These are phyloP conservation scores for Hygrophila difformis DNA, from an alignment of 257 asterid species.

Conservation along the genomic window DNA sequence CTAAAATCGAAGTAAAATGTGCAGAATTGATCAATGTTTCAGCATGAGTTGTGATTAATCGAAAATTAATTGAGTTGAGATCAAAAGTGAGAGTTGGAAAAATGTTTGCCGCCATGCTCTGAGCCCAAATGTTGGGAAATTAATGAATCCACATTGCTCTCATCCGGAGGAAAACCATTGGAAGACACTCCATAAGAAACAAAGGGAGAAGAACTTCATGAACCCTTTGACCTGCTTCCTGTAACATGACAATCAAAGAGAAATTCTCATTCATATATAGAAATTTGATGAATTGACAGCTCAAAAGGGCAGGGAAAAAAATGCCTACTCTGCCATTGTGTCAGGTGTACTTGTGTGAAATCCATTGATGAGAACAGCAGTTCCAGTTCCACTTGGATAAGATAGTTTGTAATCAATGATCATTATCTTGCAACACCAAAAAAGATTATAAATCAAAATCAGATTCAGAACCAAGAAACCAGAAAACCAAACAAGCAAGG, in stretches of 20 bases:
- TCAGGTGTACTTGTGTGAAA: slow-evolving; percentile 42
- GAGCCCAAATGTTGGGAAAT: too few relatives aligned
- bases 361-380: slow-evolving; percentile 49
- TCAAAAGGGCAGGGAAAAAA: neutral
- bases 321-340: slow-evolving; percentile 29
- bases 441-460: too few relatives aligned
- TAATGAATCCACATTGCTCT: neutral
- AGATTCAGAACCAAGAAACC: too few relatives aligned
- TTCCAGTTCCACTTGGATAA: slow-evolving; percentile 53
- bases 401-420: too few relatives aligned
- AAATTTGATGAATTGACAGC: neutral
- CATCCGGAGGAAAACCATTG: neutral
- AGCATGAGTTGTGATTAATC: too few relatives aligned
- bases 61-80: too few relatives aligned
- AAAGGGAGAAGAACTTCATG: neutral
- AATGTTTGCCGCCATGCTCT: neutral
- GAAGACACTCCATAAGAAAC: neutral
- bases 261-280: neutral
- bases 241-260: neutral
- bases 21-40: too few relatives aligned
- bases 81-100: neutral
- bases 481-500: too few relatives aligned
- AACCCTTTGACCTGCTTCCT: neutral
- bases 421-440: too few relatives aligned
- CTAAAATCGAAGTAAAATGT: too few relatives aligned